Conservation (phyloP, 352 stramenopile species). For the Globisporangium splendens region DNA sequence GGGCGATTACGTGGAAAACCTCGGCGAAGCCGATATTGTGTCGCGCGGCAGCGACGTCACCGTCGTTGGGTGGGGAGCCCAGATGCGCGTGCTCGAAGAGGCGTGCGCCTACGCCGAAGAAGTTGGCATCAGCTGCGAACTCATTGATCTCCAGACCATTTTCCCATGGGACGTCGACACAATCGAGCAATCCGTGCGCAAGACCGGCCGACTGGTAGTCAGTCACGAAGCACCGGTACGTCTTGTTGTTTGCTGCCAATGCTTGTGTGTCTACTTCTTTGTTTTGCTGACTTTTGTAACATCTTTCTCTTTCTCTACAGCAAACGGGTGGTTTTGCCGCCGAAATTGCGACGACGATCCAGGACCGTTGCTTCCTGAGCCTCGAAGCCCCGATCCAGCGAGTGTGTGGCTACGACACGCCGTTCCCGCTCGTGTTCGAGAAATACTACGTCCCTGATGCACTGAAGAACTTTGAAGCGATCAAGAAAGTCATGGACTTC, state of each 20-base stretch:
- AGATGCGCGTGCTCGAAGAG: conserved; percentile 84
- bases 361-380: conserved; percentile 93
- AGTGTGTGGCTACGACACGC: conserved; percentile 94
- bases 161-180: conserved; percentile 96
- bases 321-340: conserved; percentile 93
- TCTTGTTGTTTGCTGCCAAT: conserved; percentile 8
- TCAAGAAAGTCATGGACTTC: conserved; percentile 90
- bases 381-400: conserved; percentile 95
- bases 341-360: conserved; percentile 94
- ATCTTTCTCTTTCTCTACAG: conserved; percentile 17
- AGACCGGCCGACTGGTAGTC: conserved; percentile 95
- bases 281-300: conserved; percentile 7
- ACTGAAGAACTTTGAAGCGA: conserved; percentile 94
- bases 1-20: conserved; percentile 92
- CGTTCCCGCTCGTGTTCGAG: conserved; percentile 96
- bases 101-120: conserved; percentile 87
- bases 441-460: conserved; percentile 94
- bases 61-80: conserved; percentile 92
- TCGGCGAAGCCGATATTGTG: conserved; percentile 95
- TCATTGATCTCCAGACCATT: conserved; percentile 98
- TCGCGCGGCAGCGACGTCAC: conserved; percentile 92
- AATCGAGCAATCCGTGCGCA: conserved; percentile 94
- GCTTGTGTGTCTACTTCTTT: conserved; percentile 1
- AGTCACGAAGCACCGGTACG: conserved; percentile 95
- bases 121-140: conserved; percentile 94